phyloP scores from a whole-genome alignment of 2,329 filamentous ascomycete genomes.

The Sporothrix inflata region DNA sequence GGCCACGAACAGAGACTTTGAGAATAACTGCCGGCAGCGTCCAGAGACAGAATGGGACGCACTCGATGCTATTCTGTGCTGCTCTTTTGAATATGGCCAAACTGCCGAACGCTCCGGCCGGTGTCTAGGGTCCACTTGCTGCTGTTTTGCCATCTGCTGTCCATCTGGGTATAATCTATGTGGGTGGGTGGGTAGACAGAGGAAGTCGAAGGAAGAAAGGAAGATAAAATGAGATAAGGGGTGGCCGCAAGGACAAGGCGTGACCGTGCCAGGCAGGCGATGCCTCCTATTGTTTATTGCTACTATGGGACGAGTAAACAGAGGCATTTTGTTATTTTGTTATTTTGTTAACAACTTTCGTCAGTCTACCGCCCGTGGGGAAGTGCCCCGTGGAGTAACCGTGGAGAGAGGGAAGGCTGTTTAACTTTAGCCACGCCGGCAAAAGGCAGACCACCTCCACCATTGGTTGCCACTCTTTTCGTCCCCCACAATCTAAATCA shows the following conservation, averaged over 20 bases:
- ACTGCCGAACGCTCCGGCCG: conserved; percentile 17
- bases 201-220: neutral
- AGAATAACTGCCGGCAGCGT: conserved; percentile 6
- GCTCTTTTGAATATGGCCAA: neutral
- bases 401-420: neutral
- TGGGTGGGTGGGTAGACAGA: neutral
- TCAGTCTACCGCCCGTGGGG: neutral
- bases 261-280: neutral
- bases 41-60: neutral
- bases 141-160: neutral
- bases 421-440: conserved; percentile 21
- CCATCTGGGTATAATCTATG: conserved; percentile 24
- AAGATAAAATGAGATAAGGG: neutral
- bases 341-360: too few relatives aligned
- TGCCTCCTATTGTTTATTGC: neutral
- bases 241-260: neutral
- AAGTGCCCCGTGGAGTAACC: neutral
- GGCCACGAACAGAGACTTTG: neutral
- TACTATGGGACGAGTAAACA: conserved; percentile 2
- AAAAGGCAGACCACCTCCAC: neutral
- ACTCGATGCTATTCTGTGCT: neutral
- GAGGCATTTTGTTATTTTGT: too few relatives aligned
- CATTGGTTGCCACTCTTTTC: neutral
- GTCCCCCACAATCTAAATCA: conserved; percentile 2
- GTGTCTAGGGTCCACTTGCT: neutral